Conservation (phyloP, 2,329 filamentous ascomycete species). For the Penicillium fuscoglaucum region DNA sequence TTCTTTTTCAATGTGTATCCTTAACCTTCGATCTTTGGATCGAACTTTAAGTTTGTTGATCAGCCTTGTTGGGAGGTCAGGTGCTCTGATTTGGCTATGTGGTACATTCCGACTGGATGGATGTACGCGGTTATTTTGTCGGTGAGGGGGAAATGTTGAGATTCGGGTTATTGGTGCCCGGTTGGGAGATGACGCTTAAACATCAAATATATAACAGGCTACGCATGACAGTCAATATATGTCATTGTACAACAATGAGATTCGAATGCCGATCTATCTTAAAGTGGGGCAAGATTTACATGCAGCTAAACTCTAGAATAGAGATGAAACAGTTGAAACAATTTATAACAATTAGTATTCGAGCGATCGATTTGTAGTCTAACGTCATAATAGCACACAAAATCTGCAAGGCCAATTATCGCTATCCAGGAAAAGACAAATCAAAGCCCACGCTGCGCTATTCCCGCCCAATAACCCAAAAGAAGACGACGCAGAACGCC, state of each 20-base stretch:
- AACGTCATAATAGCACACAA: conserved; percentile 10
- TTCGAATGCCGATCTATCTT: conserved; percentile 16
- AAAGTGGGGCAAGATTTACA: conserved; percentile 18
- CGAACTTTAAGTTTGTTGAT: not conserved
- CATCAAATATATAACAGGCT: not conserved
- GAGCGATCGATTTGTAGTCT: conserved; percentile 24
- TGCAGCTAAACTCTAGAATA: conserved; percentile 2
- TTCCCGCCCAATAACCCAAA: conserved; percentile 1
- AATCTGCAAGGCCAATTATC: not conserved
- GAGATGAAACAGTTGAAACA: not conserved
- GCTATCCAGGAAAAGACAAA: not conserved
- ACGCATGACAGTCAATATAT: not conserved
- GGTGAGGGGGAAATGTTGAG: not conserved
- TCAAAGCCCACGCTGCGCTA: conserved; percentile 7
- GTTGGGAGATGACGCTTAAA: not conserved
- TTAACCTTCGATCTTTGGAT: not conserved
- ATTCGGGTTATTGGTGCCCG: not conserved
- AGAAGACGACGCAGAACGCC: conserved; percentile 17
- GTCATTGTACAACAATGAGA: not conserved
- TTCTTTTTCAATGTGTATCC: not conserved
- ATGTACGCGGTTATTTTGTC: not conserved
- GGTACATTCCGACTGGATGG: conserved; percentile 6
- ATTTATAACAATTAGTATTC: conserved; percentile 5
- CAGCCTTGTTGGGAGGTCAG: conserved; percentile 5
- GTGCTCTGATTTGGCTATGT: not conserved